A percentile compares a stretch with the other conserved stretches of the same genome.
Evolutionary conservation across 177 flowering plant genomes (phyloP).

Genomic region (Vitis hybrid): DNA sequence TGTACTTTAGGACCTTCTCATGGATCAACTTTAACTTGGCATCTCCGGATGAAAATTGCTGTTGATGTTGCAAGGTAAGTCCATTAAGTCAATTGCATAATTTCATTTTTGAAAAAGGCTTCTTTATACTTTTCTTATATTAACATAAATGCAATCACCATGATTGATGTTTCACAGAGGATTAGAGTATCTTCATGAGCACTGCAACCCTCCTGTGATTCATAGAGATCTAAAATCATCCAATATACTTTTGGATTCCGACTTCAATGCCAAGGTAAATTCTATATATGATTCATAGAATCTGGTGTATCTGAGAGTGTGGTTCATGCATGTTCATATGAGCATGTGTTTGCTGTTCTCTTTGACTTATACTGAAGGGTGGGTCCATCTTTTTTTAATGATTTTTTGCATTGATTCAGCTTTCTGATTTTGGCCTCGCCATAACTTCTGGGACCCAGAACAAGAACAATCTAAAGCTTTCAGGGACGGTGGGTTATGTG

Average conservation of each 20-base stretch:
- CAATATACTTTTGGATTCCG: slow-evolving; percentile 83
- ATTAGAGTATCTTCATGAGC: slow-evolving; percentile 88
- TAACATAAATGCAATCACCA: slow-evolving; percentile 3
- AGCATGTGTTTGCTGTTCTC: no score
- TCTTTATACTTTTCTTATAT: not conserved
- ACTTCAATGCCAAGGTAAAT: slow-evolving; percentile 83
- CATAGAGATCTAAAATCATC: slow-evolving; percentile 94
- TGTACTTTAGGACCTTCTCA: slow-evolving; percentile 56
- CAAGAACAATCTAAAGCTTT: slow-evolving; percentile 63
- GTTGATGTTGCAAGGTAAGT: slow-evolving; percentile 83
- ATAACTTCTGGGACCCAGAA: slow-evolving; percentile 46
- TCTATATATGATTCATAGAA: not conserved
- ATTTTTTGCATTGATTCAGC: slow-evolving; percentile 39
- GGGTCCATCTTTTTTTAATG: not conserved
- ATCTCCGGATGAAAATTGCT: slow-evolving; percentile 83
- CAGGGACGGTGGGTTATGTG: slow-evolving; percentile 79
- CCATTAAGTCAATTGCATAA: not conserved
- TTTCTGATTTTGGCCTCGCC: slow-evolving; percentile 91
- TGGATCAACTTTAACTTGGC: slow-evolving; percentile 79
- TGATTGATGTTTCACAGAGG: slow-evolving; percentile 53
- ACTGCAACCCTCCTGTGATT: slow-evolving; percentile 79
- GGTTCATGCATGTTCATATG: not conserved
- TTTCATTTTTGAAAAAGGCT: not conserved
- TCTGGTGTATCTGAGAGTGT: not conserved
- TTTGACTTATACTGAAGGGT: no score